Base-by-base conservation (phyloP, 164 flowering plant species). In the Chimonanthus salicifolius region DNA sequence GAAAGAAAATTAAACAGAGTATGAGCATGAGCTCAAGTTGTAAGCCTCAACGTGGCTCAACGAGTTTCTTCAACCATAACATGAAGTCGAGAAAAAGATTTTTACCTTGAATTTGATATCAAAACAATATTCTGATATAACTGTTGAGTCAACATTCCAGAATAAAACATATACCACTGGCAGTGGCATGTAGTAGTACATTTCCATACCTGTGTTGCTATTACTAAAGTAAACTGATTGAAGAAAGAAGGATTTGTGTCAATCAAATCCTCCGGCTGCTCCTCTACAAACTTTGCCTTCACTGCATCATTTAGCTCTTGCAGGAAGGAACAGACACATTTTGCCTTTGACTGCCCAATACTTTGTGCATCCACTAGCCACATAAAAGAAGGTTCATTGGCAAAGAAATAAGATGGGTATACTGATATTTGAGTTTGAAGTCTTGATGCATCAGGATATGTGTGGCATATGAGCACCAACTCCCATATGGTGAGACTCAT, bases 271-370 rank as follows among this genome's bases (percentile, higher is more conserved):
- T 88, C 90, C 6, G 99, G 99, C 80, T 82, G 77, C 76, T 93
- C 99, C 80, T 93, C 99, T 45, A 95, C 88, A 76, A 92, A 95
- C 82, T 90, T 93, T 48, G 97, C 97, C 72, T 92, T 92, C 18
- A 95, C 98, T 70, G 98, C 89, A 83, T 95, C 99, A 82, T 95
- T 95, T 60, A 95, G 78, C 86, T 93, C 98, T 82, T 95, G 98
- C 73, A 95, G 87, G 77, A 92, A 92, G 33, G 94, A 78, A 64
- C 98, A 95, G 5, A 93, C 99, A 80, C 90, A 88, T 78, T 95
- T 93, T 67, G 99, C 98, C 87, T 87, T 95, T 47, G 99, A 88
- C 71, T 93, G 85, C 69, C 97, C 99, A 78, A 95, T 49, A 71
- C 94, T 82, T 54, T 90, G 82, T 67, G 84, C 90, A 77, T 95